Percentiles rank a stretch among this genome's conserved stretches.
phyloP scores from a whole-genome alignment of 306 rosid genomes.

The Vicia villosa region DNA sequence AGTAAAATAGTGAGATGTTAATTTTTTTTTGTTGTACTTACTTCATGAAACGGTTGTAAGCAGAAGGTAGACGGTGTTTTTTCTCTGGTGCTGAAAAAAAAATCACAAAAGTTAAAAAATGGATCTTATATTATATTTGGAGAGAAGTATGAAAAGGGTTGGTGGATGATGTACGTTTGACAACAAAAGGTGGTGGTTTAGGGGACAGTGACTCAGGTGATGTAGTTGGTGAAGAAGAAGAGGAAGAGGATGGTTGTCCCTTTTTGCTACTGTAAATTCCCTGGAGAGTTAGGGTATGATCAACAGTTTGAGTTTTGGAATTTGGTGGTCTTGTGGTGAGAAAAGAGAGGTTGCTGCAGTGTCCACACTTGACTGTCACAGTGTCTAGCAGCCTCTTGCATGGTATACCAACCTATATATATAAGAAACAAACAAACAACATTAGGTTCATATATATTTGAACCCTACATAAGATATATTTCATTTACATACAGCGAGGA shows the following conservation, averaged over 20 bases:
- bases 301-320: constrained; percentile 58
- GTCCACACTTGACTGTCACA: constrained; percentile 98
- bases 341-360: constrained; percentile 92
- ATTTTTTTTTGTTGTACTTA: constrained; percentile 37
- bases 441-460: background rate
- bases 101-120: background rate
- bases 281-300: constrained; percentile 78
- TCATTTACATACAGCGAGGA: constrained; percentile 71
- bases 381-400: constrained; percentile 86
- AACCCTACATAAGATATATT: background rate
- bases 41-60: constrained; percentile 99
- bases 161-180: constrained; percentile 54
- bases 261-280: constrained; percentile 61
- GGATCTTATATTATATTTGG: background rate
- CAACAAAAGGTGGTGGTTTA: constrained; percentile 86
- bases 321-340: constrained; percentile 78
- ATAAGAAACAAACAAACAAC: constrained; percentile 20
- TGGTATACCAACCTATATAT: constrained; percentile 85
- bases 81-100: constrained; percentile 88
- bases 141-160: constrained; percentile 31
- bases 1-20: background rate
- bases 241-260: constrained; percentile 59
- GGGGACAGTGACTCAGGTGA: constrained; percentile 75
- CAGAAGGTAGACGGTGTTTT: constrained; percentile 95
- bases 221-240: constrained; percentile 61